Percentiles rank a stretch among this genome's conserved stretches.
phyloP scores from a whole-genome alignment of 202 grass and related monocot genomes.

The Elaeis oleifera region DNA sequence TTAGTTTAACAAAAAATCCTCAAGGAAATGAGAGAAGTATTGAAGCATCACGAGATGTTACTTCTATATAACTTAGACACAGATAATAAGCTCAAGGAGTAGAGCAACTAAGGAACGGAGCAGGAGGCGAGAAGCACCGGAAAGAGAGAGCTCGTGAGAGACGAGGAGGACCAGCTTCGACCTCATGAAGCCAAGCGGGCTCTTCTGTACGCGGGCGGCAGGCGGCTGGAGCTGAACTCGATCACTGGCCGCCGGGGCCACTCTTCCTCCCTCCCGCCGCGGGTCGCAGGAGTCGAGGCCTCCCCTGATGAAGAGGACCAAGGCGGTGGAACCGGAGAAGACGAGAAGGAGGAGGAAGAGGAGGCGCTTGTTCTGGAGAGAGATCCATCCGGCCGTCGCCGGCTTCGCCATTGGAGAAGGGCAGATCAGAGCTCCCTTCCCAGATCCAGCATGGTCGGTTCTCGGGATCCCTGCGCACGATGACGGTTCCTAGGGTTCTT shows the following conservation, averaged over 20 bases:
- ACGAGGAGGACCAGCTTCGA: conserved; percentile 75
- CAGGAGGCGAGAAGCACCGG: conserved; percentile 35
- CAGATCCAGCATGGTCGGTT: background rate
- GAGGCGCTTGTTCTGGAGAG: conserved; percentile 27
- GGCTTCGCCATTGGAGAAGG: conserved; percentile 37
- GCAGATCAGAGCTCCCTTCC: background rate
- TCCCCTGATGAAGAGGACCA: conserved; percentile 48
- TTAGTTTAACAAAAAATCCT: no score
- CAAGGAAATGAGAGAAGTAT: no score
- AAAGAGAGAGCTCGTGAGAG: conserved; percentile 93
- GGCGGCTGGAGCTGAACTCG: background rate
- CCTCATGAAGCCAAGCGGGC: conserved; percentile 62
- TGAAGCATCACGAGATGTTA: no score
- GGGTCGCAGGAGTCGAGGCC: conserved; percentile 31
- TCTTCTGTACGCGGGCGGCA: background rate
- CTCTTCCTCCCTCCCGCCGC: background rate
- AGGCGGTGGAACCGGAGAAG: conserved; percentile 33
- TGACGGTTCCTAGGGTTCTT: no score
- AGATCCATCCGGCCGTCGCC: conserved; percentile 1
- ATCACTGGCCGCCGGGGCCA: background rate
- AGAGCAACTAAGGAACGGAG: conserved; percentile 4
- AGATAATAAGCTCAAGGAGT: background rate
- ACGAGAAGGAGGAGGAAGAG: conserved; percentile 40
- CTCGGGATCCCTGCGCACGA: no score
- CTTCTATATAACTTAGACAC: no score